phyloP scores from a whole-genome alignment of 2,329 filamentous ascomycete species.

The Alternaria angustiovoidea region DNA sequence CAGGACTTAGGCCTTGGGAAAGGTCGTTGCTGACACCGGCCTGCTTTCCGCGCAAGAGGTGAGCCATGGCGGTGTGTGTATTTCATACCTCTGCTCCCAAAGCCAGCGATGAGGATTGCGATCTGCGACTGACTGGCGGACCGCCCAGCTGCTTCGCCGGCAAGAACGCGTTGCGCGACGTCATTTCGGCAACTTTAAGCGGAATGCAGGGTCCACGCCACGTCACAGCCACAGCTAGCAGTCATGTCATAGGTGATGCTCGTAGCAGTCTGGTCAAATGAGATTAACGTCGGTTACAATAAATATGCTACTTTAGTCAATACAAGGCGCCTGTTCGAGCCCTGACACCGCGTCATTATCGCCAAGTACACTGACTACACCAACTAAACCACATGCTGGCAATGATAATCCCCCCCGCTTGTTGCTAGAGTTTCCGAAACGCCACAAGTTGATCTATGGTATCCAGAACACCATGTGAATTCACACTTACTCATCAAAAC shows the following conservation, averaged over 20 bases:
- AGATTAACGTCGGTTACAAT: not conserved
- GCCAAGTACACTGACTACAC: not conserved
- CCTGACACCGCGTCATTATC: not conserved
- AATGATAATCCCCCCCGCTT: conserved; percentile 2
- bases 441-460: conserved; percentile 27
- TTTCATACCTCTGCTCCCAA: conserved; percentile 39
- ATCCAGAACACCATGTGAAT: conserved; percentile 22
- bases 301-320: not conserved
- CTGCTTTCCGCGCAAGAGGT: conserved; percentile 91
- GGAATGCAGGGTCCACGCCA: conserved; percentile 29
- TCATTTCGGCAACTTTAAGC: conserved; percentile 25
- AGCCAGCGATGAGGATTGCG: conserved; percentile 9
- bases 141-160: conserved; percentile 17
- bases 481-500: conserved; percentile 4
- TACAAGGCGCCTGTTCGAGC: not conserved
- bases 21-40: conserved; percentile 91
- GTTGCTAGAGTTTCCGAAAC: conserved; percentile 17
- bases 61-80: conserved; percentile 69
- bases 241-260: not conserved
- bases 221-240: conserved; percentile 11
- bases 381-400: conserved; percentile 7
- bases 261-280: not conserved
- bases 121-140: conserved; percentile 21
- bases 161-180: conserved; percentile 25
- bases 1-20: conserved; percentile 79